phyloP scores from a whole-genome alignment of 805 yeast species.

The Candida tallmaniae region DNA sequence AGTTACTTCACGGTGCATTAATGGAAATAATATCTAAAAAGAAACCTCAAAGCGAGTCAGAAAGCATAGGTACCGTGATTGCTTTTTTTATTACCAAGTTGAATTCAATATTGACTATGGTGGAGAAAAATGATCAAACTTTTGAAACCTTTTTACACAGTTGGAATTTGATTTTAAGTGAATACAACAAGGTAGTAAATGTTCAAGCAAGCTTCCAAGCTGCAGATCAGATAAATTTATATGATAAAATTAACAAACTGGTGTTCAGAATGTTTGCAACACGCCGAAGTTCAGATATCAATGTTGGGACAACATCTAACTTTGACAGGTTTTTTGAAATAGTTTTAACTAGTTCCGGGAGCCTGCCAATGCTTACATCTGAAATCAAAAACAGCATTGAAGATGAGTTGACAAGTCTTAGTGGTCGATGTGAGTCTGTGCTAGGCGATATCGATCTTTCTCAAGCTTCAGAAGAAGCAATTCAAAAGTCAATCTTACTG shows the following conservation, averaged over 20 bases:
- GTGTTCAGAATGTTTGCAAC: slow-evolving; percentile 1
- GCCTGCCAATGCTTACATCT: slow-evolving; percentile 1
- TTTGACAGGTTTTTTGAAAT: slow-evolving; percentile 3
- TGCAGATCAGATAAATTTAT: slow-evolving; percentile 1
- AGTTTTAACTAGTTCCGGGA: background rate
- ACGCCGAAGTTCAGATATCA: background rate
- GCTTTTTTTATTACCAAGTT: slow-evolving; percentile 1
- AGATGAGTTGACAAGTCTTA: background rate
- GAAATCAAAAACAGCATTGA: slow-evolving; percentile 1
- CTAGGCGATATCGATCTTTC: background rate
- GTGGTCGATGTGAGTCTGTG: background rate
- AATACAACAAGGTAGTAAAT: background rate
- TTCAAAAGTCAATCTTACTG: background rate
- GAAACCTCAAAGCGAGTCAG: slow-evolving; percentile 12
- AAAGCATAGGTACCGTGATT: slow-evolving; percentile 1
- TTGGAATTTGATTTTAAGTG: slow-evolving; percentile 7
- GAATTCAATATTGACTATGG: background rate
- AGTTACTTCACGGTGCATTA: slow-evolving; percentile 39
- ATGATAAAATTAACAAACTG: slow-evolving; percentile 1
- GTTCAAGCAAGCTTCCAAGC: slow-evolving; percentile 5
- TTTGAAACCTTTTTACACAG: slow-evolving; percentile 4
- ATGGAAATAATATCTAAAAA: slow-evolving; percentile 23
- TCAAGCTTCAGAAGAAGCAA: background rate
- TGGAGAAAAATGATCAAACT: background rate
- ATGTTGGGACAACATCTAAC: background rate